A percentile compares a stretch with the other conserved stretches of the same genome.
Conservation (phyloP, 73 alveolate genomes). For the Stentor coeruleus region DNA sequence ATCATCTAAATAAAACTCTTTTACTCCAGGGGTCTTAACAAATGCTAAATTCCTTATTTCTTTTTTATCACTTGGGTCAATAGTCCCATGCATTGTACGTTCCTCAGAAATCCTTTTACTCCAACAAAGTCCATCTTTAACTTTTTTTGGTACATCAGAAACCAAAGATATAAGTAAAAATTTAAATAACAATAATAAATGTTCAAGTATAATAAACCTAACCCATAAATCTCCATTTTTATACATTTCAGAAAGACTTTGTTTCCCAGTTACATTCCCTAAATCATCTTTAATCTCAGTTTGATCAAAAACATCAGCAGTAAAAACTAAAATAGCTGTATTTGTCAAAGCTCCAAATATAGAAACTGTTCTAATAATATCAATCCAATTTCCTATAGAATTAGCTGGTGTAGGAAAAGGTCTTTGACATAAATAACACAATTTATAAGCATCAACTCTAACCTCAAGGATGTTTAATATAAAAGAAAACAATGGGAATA, state of each 20-base stretch:
- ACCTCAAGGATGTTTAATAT: conserved; percentile 15
- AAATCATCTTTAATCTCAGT: background rate
- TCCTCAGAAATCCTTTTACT: conserved; percentile 12
- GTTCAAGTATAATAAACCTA: background rate
- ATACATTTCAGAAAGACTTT: background rate
- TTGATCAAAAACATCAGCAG: conserved; percentile 18
- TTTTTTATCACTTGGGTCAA: too few species aligned
- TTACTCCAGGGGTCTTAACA: too few species aligned
- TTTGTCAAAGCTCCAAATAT: conserved; percentile 23
- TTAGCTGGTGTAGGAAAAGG: conserved; percentile 24
- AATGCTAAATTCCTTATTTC: too few species aligned
- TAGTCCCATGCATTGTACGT: too few species aligned
- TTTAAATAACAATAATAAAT: conserved; percentile 4
- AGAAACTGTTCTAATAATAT: conserved; percentile 12
- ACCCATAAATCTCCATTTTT: conserved; percentile 12
- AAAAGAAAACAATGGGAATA: background rate
- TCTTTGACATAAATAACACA: conserved; percentile 18
- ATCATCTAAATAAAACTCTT: too few species aligned
- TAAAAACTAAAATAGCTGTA: conserved; percentile 19
- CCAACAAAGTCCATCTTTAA: conserved; percentile 14
- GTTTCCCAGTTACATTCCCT: too few species aligned
- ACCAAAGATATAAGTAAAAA: background rate
- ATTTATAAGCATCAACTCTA: conserved; percentile 24
- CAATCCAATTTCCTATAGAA: conserved; percentile 5
- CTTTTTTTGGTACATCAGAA: background rate